A percentile compares a stretch with the other conserved stretches of the same genome.
phyloP scores from a whole-genome alignment of 2,329 filamentous ascomycete genomes.

The Magnaporthiopsis incrustans region DNA sequence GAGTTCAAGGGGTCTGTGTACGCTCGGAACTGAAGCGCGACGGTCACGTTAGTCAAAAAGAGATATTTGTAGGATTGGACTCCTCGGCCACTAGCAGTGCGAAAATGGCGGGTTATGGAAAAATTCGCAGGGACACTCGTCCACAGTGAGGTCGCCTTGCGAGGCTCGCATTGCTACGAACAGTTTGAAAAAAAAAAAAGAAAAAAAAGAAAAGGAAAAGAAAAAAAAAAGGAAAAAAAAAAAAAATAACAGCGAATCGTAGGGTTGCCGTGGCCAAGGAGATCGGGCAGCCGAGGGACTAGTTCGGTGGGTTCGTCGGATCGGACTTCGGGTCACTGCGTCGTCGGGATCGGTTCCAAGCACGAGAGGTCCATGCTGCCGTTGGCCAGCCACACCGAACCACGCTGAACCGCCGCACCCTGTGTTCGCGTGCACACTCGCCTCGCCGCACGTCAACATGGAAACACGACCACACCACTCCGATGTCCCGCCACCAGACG shows the following conservation, averaged over 20 bases:
- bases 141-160: background rate
- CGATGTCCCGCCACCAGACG: background rate
- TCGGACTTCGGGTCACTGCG: background rate
- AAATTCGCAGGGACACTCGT: background rate
- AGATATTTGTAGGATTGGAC: background rate
- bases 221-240: background rate
- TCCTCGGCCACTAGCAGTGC: background rate
- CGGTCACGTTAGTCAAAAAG: background rate
- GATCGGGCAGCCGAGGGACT: background rate
- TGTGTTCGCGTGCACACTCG: background rate
- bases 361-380: background rate
- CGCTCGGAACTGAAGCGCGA: conserved; percentile 41
- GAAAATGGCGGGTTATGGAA: background rate
- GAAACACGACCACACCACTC: background rate
- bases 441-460: background rate
- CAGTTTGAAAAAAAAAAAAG: too few species aligned
- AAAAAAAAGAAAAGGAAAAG: background rate
- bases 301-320: background rate
- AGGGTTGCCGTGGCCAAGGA: background rate
- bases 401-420: background rate
- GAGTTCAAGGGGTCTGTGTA: conserved; percentile 48
- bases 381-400: background rate
- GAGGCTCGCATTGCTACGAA: background rate
- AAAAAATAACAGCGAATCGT: background rate
- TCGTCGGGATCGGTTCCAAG: background rate